A percentile compares a stretch with the other conserved stretches of the same genome.
Conservation (phyloP, 2,329 filamentous ascomycete species). For the Pseudocercospora vitis region DNA sequence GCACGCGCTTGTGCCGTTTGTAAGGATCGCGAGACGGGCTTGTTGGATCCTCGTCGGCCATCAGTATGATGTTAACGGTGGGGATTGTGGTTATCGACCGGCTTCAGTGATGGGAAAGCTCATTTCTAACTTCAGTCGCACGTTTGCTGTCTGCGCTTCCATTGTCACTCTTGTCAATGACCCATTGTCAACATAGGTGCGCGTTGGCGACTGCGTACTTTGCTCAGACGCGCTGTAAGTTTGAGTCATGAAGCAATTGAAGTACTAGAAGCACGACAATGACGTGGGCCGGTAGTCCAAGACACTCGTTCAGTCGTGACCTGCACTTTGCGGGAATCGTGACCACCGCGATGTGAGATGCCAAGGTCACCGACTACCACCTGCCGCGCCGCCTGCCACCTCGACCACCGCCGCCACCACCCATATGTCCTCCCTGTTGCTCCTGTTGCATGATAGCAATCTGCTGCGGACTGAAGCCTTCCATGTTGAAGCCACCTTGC, state of each 20-base stretch:
- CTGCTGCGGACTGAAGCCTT: constrained; percentile 39
- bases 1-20: neutral
- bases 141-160: neutral
- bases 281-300: neutral
- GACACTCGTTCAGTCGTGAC: neutral
- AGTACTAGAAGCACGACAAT: neutral
- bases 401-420: constrained; percentile 35
- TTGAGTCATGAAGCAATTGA: constrained; percentile 5
- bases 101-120: neutral
- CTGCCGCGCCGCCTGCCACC: constrained; percentile 28
- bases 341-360: neutral
- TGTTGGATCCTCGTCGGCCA: neutral
- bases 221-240: neutral
- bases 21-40: neutral
- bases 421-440: constrained; percentile 29
- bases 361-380: constrained; percentile 13
- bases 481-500: constrained; percentile 27
- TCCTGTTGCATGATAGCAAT: constrained; percentile 40
- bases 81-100: neutral
- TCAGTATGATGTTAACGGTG: neutral
- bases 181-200: neutral
- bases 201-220: neutral
- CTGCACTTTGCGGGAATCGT: neutral
- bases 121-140: neutral
- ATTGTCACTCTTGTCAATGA: neutral